These are phyloP conservation scores for Dissophora ornata DNA, from an alignment of 192 early-diverging fungal species.

Conservation along the genomic window DNA sequence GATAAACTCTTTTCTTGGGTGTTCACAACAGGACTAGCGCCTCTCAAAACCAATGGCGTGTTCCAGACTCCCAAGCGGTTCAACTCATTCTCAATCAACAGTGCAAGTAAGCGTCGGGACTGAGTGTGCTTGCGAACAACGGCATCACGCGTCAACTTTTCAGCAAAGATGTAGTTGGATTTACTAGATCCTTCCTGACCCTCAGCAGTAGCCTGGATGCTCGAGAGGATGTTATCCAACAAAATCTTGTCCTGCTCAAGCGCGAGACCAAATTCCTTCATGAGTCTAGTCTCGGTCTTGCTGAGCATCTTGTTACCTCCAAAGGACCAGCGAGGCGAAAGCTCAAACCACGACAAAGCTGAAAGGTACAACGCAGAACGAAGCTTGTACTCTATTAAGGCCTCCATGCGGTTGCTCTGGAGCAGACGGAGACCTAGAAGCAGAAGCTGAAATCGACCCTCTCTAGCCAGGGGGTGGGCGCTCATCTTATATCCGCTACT, in stretches of 20 bases:
- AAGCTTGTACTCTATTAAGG: slow-evolving; percentile 72
- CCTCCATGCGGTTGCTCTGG: slow-evolving; percentile 71
- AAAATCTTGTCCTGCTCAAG: slow-evolving; percentile 72
- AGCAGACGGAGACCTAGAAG: slow-evolving; percentile 79
- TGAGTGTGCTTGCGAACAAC: slow-evolving; percentile 59
- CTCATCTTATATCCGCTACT: slow-evolving; percentile 52
- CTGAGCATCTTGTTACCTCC: slow-evolving; percentile 75
- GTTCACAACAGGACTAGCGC: slow-evolving; percentile 18
- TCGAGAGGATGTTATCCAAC: slow-evolving; percentile 60
- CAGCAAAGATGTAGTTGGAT: slow-evolving; percentile 25
- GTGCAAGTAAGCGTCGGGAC: slow-evolving; percentile 72
- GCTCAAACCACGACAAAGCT: slow-evolving; percentile 85
- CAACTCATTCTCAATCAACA: slow-evolving; percentile 92
- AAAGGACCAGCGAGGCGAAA: slow-evolving; percentile 80
- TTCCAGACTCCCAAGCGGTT: slow-evolving; percentile 85
- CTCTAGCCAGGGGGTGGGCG: slow-evolving; percentile 78
- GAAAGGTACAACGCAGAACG: slow-evolving; percentile 73
- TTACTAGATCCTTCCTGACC: not conserved
- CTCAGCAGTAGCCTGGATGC: slow-evolving; percentile 19
- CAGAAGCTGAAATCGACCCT: slow-evolving; percentile 84
- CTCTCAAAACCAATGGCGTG: slow-evolving; percentile 63
- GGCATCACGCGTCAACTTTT: slow-evolving; percentile 64
- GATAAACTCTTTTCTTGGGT: slow-evolving; percentile 47
- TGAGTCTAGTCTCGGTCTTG: slow-evolving; percentile 67
- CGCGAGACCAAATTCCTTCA: slow-evolving; percentile 70